phyloP scores from a whole-genome alignment of 2,329 filamentous ascomycete species.

The Aspergillus texensis region DNA sequence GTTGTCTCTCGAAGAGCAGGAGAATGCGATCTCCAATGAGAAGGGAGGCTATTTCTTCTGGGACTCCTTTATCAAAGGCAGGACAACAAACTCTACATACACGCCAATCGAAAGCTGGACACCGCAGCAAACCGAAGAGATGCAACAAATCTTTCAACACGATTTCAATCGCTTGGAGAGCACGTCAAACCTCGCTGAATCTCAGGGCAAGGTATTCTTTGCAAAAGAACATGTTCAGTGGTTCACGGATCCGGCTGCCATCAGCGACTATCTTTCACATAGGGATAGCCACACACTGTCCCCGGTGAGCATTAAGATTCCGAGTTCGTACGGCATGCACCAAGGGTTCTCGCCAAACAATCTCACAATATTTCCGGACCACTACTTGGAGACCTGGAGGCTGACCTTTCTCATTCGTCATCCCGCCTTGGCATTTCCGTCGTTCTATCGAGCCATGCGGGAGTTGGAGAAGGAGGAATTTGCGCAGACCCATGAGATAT shows the following conservation, averaged over 20 bases:
- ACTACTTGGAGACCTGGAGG: neutral
- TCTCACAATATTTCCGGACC: neutral
- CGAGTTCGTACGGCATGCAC: neutral
- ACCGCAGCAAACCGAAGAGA: neutral
- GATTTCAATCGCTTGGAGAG: neutral
- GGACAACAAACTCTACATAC: neutral
- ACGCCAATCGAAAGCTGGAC: neutral
- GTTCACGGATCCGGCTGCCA: neutral
- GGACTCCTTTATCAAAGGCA: neutral
- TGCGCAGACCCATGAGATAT: neutral
- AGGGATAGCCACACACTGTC: neutral
- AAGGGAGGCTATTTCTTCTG: neutral
- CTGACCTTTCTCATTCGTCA: neutral
- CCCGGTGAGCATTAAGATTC: neutral
- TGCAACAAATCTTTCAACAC: neutral
- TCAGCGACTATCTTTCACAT: neutral
- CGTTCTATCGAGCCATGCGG: neutral
- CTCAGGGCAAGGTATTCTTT: neutral
- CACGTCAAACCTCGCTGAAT: neutral
- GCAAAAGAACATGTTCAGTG: neutral
- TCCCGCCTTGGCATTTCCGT: neutral
- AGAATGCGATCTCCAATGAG: neutral
- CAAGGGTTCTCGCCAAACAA: neutral
- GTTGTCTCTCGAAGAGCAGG: neutral
- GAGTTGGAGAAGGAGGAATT: neutral